Evolutionary conservation across 2,329 filamentous ascomycete species (phyloP).

Genomic region (Stachybotrys echinatus): DNA sequence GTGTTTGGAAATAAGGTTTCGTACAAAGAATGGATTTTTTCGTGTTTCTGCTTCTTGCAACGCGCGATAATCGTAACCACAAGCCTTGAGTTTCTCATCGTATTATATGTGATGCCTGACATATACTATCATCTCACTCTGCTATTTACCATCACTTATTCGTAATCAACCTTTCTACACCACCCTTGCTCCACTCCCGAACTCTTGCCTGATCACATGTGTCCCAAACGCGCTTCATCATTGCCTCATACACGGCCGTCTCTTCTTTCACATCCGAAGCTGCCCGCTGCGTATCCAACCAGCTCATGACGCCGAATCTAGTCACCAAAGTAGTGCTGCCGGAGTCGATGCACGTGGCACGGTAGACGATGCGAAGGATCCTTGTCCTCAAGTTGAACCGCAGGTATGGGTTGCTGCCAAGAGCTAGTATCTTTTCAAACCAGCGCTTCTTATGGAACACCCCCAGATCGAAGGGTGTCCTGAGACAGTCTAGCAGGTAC

Average conservation of each 20-base stretch:
- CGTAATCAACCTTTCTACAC: conserved; percentile 24
- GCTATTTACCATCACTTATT: background rate
- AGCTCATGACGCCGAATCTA: conserved; percentile 66
- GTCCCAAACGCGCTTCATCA: conserved; percentile 56
- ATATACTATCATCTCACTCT: too few relatives aligned
- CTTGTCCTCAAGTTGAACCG: conserved; percentile 54
- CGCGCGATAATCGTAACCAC: background rate
- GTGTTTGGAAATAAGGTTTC: background rate
- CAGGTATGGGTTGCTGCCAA: conserved; percentile 64
- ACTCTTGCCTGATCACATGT: conserved; percentile 65
- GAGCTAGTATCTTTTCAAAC: conserved; percentile 68
- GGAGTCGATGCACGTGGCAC: conserved; percentile 60
- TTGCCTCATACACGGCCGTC: conserved; percentile 41
- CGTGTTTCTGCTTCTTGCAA: background rate
- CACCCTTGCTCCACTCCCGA: conserved; percentile 58
- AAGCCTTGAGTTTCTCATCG: too few relatives aligned
- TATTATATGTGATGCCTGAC: too few relatives aligned
- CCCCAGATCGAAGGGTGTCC: conserved; percentile 52
- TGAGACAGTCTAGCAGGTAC: conserved; percentile 64
- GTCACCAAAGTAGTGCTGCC: conserved; percentile 80
- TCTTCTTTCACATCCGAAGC: conserved; percentile 36
- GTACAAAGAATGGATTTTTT: background rate
- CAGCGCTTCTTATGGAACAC: conserved; percentile 58
- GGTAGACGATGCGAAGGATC: conserved; percentile 56
- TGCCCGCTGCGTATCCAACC: conserved; percentile 61